These are phyloP conservation scores for Phytophthora rubi DNA, from an alignment of 352 stramenopile genomes.

Conservation along the genomic window DNA sequence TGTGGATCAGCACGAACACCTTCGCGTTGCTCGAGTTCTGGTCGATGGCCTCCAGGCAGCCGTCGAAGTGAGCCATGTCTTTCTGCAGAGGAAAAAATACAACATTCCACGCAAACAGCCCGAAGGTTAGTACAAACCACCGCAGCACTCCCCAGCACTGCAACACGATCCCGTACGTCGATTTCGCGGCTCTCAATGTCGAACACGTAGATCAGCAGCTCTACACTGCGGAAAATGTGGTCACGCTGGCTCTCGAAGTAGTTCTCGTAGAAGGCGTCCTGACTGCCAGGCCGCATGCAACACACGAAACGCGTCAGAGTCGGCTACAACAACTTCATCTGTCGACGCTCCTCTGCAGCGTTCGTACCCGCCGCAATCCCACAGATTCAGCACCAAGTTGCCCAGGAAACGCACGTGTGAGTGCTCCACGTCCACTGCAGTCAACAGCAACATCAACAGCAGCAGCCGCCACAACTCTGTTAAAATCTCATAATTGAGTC, in stretches of 20 bases:
- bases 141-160: constrained; percentile 13
- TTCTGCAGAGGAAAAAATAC: constrained; percentile 71
- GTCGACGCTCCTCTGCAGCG: background rate
- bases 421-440: constrained; percentile 91
- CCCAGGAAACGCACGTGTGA: constrained; percentile 96
- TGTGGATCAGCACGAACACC: constrained; percentile 99
- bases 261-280: constrained; percentile 99
- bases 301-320: constrained; percentile 15
- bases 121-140: constrained; percentile 1
- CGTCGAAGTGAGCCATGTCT: constrained; percentile 98
- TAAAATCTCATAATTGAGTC: background rate
- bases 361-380: constrained; percentile 97
- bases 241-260: constrained; percentile 99
- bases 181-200: constrained; percentile 96
- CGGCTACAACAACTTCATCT: background rate
- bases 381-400: constrained; percentile 99
- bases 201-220: constrained; percentile 99
- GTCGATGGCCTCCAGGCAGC: constrained; percentile 98
- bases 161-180: constrained; percentile 45
- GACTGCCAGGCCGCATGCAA: constrained; percentile 53
- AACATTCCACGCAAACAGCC: background rate
- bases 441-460: constrained; percentile 8
- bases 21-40: constrained; percentile 98
- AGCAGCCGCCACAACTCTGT: constrained; percentile 1
- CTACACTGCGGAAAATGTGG: constrained; percentile 99